These are phyloP conservation scores for Suillus subaureus DNA, from an alignment of 768 basidiomycete genomes.

Conservation along the genomic window DNA sequence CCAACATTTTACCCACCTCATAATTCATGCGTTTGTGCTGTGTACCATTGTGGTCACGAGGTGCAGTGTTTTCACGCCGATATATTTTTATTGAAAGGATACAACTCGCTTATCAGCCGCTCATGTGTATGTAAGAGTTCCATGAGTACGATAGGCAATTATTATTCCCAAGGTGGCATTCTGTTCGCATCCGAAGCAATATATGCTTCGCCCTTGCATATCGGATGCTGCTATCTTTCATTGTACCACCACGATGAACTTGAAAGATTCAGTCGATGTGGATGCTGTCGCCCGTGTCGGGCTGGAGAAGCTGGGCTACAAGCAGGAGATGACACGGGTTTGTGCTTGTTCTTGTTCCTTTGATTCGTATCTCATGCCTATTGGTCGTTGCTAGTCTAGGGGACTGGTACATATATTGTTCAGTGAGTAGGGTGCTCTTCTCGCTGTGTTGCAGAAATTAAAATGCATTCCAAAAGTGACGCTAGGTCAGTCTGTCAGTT, in stretches of 20 bases:
- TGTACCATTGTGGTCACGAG: not conserved
- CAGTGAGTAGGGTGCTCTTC: slow-evolving; percentile 39
- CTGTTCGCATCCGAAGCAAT: not conserved
- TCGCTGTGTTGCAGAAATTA: slow-evolving; percentile 18
- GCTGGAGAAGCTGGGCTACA: slow-evolving; percentile 56
- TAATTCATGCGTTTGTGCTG: not conserved
- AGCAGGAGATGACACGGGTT: slow-evolving; percentile 57
- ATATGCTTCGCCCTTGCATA: not conserved
- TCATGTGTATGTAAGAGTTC: no score
- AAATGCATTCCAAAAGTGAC: slow-evolving; percentile 36
- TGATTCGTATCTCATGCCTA: not conserved
- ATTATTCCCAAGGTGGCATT: not conserved
- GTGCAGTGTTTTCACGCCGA: not conserved
- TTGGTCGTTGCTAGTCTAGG: slow-evolving; percentile 38
- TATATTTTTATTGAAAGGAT: no score
- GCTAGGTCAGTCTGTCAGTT: slow-evolving; percentile 38
- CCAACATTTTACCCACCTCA: not conserved
- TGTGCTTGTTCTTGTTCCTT: not conserved
- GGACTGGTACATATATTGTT: slow-evolving; percentile 56
- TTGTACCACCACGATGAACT: slow-evolving; percentile 15
- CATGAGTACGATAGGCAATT: not conserved
- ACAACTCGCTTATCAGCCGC: slow-evolving; percentile 4
- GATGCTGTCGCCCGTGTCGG: slow-evolving; percentile 35
- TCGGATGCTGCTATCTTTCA: not conserved
- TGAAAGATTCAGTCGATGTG: slow-evolving; percentile 17